These are phyloP conservation scores for Daldinia concentrica DNA, from an alignment of 495 filamentous ascomycete species.

Conservation along the genomic window DNA sequence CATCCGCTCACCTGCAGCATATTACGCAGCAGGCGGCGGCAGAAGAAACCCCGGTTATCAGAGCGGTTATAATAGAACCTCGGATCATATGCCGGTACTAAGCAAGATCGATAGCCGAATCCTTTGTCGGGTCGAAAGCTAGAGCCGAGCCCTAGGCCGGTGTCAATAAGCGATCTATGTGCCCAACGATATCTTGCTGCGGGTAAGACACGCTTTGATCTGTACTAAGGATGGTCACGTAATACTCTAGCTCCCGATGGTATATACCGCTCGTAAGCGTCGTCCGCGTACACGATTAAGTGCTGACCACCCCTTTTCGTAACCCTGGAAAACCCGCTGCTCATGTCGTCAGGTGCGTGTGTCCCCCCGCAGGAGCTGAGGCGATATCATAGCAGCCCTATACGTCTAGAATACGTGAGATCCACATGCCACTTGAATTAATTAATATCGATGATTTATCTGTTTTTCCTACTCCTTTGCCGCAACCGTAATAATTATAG, in stretches of 20 bases:
- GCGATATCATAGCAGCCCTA: background rate
- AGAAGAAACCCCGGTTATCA: background rate
- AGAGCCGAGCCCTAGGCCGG: background rate
- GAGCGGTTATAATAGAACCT: too few relatives aligned
- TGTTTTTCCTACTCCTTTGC: too few relatives aligned
- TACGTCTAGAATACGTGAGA: background rate
- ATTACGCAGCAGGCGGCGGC: background rate
- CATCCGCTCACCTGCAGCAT: background rate
- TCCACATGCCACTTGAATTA: too few relatives aligned
- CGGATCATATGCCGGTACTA: background rate
- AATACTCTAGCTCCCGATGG: background rate
- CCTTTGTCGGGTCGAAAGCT: background rate
- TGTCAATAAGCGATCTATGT: background rate
- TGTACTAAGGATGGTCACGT: background rate
- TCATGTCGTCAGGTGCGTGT: background rate
- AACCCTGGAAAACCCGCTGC: background rate
- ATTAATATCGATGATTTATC: background rate
- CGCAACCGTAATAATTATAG: too few relatives aligned
- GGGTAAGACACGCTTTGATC: background rate
- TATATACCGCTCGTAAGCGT: constrained; percentile 6
- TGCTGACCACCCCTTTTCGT: constrained; percentile 19
- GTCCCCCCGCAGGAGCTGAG: background rate
- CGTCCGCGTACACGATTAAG: constrained; percentile 21
- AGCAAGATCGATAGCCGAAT: background rate
- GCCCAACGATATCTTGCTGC: background rate